phyloP scores from a whole-genome alignment of 2,329 filamentous ascomycete species.

The Fonsecaea monophora region DNA sequence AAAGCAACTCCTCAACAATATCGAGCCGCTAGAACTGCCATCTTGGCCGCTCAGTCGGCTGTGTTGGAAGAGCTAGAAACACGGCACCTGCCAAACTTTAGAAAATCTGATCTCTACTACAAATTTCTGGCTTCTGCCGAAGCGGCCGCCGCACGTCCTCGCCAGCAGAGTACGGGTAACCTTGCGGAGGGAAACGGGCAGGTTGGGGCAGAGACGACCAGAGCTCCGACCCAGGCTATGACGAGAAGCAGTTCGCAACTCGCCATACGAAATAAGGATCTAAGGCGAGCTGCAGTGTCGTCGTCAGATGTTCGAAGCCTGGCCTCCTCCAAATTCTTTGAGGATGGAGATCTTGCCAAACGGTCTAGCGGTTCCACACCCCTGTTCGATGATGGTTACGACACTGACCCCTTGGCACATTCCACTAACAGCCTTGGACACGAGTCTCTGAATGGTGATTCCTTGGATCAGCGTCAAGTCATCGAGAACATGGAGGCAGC shows the following conservation, averaged over 20 bases:
- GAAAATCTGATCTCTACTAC: conserved; percentile 91
- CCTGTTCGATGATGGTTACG: conserved; percentile 82
- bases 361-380: conserved; percentile 49
- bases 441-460: conserved; percentile 62
- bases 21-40: conserved; percentile 77
- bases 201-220: conserved; percentile 5
- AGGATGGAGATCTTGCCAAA: conserved; percentile 46
- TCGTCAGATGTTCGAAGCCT: conserved; percentile 62
- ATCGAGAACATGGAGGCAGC: conserved; percentile 93
- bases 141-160: conserved; percentile 45
- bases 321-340: conserved; percentile 53
- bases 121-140: conserved; percentile 94
- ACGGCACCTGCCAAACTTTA: conserved; percentile 82
- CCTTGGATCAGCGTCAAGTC: conserved; percentile 74
- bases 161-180: conserved; percentile 26
- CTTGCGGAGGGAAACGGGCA: conserved; percentile 23
- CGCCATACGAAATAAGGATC: conserved; percentile 56
- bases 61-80: conserved; percentile 85
- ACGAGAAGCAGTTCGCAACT: conserved; percentile 58
- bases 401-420: conserved; percentile 72
- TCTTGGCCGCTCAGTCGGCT: conserved; percentile 80
- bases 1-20: conserved; percentile 82
- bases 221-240: conserved; percentile 47
- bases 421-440: conserved; percentile 83
- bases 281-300: conserved; percentile 66